phyloP scores from a whole-genome alignment of 208 protist genomes.

The Wallacemonas sp. region DNA sequence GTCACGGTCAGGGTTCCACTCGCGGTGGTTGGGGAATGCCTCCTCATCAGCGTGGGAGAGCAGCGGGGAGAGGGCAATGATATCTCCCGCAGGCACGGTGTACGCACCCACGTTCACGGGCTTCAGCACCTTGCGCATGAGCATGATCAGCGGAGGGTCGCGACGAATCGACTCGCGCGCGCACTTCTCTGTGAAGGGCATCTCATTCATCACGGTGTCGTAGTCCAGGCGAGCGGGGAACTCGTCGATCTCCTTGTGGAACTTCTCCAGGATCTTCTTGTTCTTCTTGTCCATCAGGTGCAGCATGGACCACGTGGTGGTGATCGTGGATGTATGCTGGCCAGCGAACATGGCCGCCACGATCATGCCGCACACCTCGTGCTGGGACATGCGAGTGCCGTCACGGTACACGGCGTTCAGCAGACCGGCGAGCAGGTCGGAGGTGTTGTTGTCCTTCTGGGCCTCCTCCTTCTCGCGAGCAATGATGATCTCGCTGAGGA shows the following conservation, averaged over 20 bases:
- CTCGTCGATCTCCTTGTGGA: constrained; percentile 76
- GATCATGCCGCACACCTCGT: constrained; percentile 92
- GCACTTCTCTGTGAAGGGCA: constrained; percentile 83
- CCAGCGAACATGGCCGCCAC: constrained; percentile 93
- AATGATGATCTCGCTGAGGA: constrained; percentile 88
- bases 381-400: constrained; percentile 81
- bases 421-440: constrained; percentile 85
- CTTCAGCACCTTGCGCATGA: constrained; percentile 92
- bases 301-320: constrained; percentile 88
- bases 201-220: constrained; percentile 90
- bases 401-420: constrained; percentile 88
- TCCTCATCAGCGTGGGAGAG: constrained; percentile 82
- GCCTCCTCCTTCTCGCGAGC: constrained; percentile 81
- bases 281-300: constrained; percentile 76
- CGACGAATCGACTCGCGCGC: constrained; percentile 91
- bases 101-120: constrained; percentile 76
- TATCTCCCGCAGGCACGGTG: constrained; percentile 86
- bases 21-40: constrained; percentile 76
- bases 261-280: constrained; percentile 52
- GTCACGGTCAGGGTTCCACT: constrained; percentile 89
- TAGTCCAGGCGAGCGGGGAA: constrained; percentile 85
- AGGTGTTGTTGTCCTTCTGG: constrained; percentile 72
- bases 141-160: constrained; percentile 90
- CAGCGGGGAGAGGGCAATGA: constrained; percentile 83
- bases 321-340: constrained; percentile 93